Conservation (phyloP, 208 protist species). For the Trypanosoma avium region DNA sequence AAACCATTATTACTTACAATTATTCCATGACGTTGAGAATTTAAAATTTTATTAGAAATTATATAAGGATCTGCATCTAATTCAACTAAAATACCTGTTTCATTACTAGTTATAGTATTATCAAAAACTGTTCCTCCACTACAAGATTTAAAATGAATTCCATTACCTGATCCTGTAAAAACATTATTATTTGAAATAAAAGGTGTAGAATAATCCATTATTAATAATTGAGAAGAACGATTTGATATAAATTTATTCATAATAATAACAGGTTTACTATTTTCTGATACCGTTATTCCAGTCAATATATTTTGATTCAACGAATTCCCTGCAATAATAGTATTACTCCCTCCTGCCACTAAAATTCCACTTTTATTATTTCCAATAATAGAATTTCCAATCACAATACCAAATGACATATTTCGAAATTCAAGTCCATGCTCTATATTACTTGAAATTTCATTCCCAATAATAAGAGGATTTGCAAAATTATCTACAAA, state of each 20-base stretch:
- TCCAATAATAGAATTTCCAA: slow-evolving; percentile 70
- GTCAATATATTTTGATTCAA: slow-evolving; percentile 50
- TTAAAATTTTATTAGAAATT: slow-evolving; percentile 49
- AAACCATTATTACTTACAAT: slow-evolving; percentile 71
- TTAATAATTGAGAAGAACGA: slow-evolving; percentile 42
- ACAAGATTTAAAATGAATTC: slow-evolving; percentile 59
- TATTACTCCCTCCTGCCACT: slow-evolving; percentile 44
- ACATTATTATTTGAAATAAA: slow-evolving; percentile 75
- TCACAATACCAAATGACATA: slow-evolving; percentile 65
- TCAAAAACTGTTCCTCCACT: slow-evolving; percentile 50
- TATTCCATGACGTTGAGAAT: slow-evolving; percentile 45
- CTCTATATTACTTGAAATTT: slow-evolving; percentile 51
- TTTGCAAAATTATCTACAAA: slow-evolving; percentile 76
- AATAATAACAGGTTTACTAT: slow-evolving; percentile 55
- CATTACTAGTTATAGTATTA: slow-evolving; percentile 62
- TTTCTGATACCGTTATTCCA: slow-evolving; percentile 39
- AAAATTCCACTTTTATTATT: slow-evolving; percentile 54
- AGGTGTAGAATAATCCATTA: slow-evolving; percentile 41
- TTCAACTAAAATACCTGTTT: slow-evolving; percentile 71
- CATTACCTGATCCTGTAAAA: slow-evolving; percentile 32
- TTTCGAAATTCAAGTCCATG: slow-evolving; percentile 57
- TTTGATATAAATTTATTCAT: slow-evolving; percentile 69
- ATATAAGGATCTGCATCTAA: slow-evolving; percentile 80
- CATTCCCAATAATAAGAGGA: slow-evolving; percentile 85
- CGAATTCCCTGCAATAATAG: slow-evolving; percentile 64